Evolutionary conservation across 768 basidiomycete genomes (phyloP), one percentile per base, ranked within the genome.

Genomic region (Lyophyllum decastes): DNA sequence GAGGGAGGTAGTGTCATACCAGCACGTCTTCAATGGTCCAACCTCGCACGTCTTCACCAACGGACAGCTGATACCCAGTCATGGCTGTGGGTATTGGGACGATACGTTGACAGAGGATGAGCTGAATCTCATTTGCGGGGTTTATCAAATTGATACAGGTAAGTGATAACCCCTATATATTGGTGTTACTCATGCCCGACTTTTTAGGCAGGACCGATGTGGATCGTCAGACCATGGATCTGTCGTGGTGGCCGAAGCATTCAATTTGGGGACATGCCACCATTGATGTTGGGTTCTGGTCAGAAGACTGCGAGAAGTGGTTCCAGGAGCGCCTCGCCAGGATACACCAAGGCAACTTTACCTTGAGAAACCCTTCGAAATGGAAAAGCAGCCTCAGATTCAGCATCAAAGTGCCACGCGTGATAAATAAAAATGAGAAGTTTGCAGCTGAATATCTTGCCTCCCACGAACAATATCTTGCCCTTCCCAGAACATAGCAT

Each of bases 51-150:
- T 56, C 25, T 48, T 54, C 30, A 21, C 30, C 17, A 27, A 52
- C 17, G 60, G 62, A 17, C 9, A 21, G n/a, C 52, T 49, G 17
- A 9, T 8, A 3, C 4, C 7, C 16, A 35, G 55, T 60, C 60
- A 47, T n/a, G n/a, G n/a, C n/a, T n/a, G n/a, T n/a, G n/a, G n/a
- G n/a, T n/a, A n/a, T n/a, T n/a, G n/a, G n/a, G 70, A 70, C 52
- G 69, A 71, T 50, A 26, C 35, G 9, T 55, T 71, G 21, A 60
- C 62, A 10, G 52, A 62, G n/a, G 38, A 63, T 40, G 67, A 68
- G 38, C 65, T 22, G 4, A 38, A 38, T 16, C 35, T 8, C 14
- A 38, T 38, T 16, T 38, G 35, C 16, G 35, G 35, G 9, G 61
- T 65, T 3, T 69, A 69, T 43, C 34, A 61, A 38, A 60, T 68